Percentiles rank a stretch among this genome's conserved stretches.
These are phyloP conservation scores for Colletotrichum chlorophyti DNA, from an alignment of 2,329 filamentous ascomycete genomes.

Conservation along the genomic window DNA sequence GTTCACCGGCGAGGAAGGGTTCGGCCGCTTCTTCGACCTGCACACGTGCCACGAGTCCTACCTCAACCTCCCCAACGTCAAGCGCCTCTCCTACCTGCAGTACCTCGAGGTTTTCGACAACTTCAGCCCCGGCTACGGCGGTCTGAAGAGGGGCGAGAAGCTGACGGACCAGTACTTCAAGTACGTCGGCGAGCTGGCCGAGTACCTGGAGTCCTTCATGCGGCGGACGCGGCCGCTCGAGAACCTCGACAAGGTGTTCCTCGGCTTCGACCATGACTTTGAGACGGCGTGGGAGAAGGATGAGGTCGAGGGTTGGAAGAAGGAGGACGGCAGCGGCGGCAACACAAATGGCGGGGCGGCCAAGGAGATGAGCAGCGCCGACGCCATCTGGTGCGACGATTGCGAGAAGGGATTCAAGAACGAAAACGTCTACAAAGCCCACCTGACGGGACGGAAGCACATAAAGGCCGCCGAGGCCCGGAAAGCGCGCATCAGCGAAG, in stretches of 20 bases:
- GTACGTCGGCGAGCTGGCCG: slow-evolving; percentile 81
- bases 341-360: slow-evolving; percentile 43
- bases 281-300: slow-evolving; percentile 82
- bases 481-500: slow-evolving; percentile 52
- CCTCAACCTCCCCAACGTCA: slow-evolving; percentile 86
- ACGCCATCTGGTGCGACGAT: slow-evolving; percentile 86
- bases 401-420: slow-evolving; percentile 97
- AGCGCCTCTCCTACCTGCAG: slow-evolving; percentile 87
- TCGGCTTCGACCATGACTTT: slow-evolving; percentile 83
- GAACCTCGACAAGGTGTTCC: slow-evolving; percentile 80
- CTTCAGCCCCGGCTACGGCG: slow-evolving; percentile 76
- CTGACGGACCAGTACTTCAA: slow-evolving; percentile 91
- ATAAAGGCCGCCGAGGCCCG: slow-evolving; percentile 79
- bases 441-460: slow-evolving; percentile 92
- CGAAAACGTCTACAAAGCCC: slow-evolving; percentile 90
- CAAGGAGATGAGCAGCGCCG: slow-evolving; percentile 46
- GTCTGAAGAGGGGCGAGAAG: slow-evolving; percentile 82
- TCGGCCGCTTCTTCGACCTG: slow-evolving; percentile 90
- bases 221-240: slow-evolving; percentile 84
- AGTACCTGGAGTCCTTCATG: slow-evolving; percentile 89
- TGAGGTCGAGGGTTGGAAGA: slow-evolving; percentile 79
- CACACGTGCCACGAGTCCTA: slow-evolving; percentile 85
- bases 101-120: slow-evolving; percentile 92
- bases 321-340: slow-evolving; percentile 52
- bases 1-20: slow-evolving; percentile 96